Evolutionary conservation across 2,329 filamentous ascomycete species (phyloP), one percentile per base, ranked within the genome.

Genomic region (Colletotrichum eremochloae): DNA sequence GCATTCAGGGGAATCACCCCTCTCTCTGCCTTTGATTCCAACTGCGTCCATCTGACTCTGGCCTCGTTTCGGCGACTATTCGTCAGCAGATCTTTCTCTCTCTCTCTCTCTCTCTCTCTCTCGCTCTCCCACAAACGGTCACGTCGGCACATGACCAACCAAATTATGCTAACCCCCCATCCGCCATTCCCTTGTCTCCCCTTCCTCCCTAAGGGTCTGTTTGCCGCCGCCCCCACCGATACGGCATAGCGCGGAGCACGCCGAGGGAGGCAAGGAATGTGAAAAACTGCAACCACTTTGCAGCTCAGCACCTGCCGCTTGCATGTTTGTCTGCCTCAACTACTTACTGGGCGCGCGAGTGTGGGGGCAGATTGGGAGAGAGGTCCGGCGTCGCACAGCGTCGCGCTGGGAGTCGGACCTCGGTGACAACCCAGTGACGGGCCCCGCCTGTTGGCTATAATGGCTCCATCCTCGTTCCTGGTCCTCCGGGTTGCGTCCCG

Each of bases 221-320:
- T 57, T 67, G 60, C 69, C 69, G 68, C 57, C 38, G 53, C 15
- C 31, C 60, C 52, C 60, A 67, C 65, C 46, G 53, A 69, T 69
- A 48, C 52, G 52, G 69, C 60, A 50, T 69, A 72, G 66, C 60
- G 66, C 50, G 40, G 58, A 63, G 55, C 53, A 58, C 31, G 62
- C 62, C 46, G 62, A 60, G 61, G 52, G 38, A 42, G 12, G 29
- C 62, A 50, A 55, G 62, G 44, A 70, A 70, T 46, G 46, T 44
- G 50, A 46, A 18, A 46, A 6, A 38, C 24, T 55, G 50, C 62
- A 64, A 64, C 38, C 62, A 46, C 48, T 64, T 44, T 55, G 48
- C 48, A 33, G 50, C n/a, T 29, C 18, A n/a, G 48, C 36, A 55
- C 56, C 38, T 3, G n/a, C 29, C 40, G 33, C 3, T 12, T 11